Evolutionary conservation across 371 early-diverging fungal genomes (phyloP).

Genomic region (Lichtheimia corymbifera): DNA sequence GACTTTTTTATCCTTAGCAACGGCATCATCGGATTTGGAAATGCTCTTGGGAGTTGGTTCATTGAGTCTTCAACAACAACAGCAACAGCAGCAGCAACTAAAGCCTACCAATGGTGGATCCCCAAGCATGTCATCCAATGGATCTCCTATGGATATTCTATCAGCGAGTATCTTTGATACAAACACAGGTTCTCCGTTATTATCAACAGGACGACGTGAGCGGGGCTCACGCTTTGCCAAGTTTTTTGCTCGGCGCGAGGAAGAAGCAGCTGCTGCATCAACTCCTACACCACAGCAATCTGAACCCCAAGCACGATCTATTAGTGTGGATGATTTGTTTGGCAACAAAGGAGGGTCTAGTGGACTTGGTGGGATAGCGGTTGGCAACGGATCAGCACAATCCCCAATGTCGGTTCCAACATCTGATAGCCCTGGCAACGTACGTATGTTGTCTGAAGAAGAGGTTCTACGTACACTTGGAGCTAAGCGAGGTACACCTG

Average conservation of each 20-base stretch:
- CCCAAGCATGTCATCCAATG: no score
- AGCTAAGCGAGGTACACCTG: constrained; percentile 29
- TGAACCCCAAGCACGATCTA: constrained; percentile 33
- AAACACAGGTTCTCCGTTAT: constrained; percentile 2
- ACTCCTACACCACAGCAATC: constrained; percentile 19
- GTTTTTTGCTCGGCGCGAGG: constrained; percentile 58
- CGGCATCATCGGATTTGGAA: constrained; percentile 6
- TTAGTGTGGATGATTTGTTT: constrained; percentile 58
- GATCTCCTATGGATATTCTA: constrained; percentile 5
- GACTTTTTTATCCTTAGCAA: no score
- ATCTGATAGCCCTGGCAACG: constrained; percentile 3
- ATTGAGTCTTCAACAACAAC: constrained; percentile 12
- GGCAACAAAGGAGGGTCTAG: constrained; percentile 6
- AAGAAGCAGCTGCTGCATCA: constrained; percentile 17
- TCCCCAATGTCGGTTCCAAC: constrained; percentile 1
- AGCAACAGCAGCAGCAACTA: constrained; percentile 2
- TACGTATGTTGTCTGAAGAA: constrained; percentile 60
- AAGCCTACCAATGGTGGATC: neutral
- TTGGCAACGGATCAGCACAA: constrained; percentile 10
- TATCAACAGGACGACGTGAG: constrained; percentile 34
- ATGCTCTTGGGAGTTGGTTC: constrained; percentile 13
- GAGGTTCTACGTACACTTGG: constrained; percentile 59
- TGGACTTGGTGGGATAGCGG: no score
- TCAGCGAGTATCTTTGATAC: constrained; percentile 11
- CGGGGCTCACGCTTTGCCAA: constrained; percentile 67